Percentiles rank a stretch among this genome's conserved stretches.
phyloP scores from a whole-genome alignment of 2,329 filamentous ascomycete species.

The Cephalotrichum gorgonifer region DNA sequence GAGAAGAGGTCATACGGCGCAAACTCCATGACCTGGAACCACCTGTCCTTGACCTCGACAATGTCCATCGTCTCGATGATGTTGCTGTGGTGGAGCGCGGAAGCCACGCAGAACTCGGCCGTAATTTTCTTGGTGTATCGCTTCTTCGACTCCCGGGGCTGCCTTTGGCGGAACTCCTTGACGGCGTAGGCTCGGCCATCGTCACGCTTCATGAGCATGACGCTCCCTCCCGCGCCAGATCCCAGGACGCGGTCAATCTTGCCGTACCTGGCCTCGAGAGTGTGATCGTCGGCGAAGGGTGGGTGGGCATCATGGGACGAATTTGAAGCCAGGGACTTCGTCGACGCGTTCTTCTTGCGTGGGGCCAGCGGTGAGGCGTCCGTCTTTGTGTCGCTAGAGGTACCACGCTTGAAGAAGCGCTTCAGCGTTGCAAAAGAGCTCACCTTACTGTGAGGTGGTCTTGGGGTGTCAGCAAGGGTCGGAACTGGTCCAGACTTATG shows the following conservation, averaged over 20 bases:
- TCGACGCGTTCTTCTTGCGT: constrained; percentile 28
- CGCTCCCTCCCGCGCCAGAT: constrained; percentile 87
- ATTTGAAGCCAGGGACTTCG: constrained; percentile 34
- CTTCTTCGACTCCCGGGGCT: constrained; percentile 86
- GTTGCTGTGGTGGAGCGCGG: constrained; percentile 92
- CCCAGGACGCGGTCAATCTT: constrained; percentile 92
- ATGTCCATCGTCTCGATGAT: constrained; percentile 98
- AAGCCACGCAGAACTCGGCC: constrained; percentile 95
- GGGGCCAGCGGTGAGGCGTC: constrained; percentile 52
- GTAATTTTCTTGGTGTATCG: constrained; percentile 98
- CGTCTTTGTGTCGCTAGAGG: constrained; percentile 51
- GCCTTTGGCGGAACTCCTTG: constrained; percentile 88
- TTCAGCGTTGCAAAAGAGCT: constrained; percentile 86
- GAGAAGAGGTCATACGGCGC: constrained; percentile 93
- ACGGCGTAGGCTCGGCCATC: constrained; percentile 93
- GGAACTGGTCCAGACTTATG: constrained; percentile 1
- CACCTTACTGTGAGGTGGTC: not conserved
- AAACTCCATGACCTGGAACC: constrained; percentile 99
- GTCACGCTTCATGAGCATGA: constrained; percentile 86
- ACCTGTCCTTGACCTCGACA: constrained; percentile 83
- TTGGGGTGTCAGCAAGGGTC: constrained; percentile 10
- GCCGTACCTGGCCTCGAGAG: constrained; percentile 82
- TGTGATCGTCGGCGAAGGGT: constrained; percentile 91
- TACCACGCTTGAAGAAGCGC: constrained; percentile 75
- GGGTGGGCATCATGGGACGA: constrained; percentile 39